Evolutionary conservation across 177 flowering plant genomes (phyloP), one percentile per base, ranked within the genome.

Genomic region (Vitis hybrid): DNA sequence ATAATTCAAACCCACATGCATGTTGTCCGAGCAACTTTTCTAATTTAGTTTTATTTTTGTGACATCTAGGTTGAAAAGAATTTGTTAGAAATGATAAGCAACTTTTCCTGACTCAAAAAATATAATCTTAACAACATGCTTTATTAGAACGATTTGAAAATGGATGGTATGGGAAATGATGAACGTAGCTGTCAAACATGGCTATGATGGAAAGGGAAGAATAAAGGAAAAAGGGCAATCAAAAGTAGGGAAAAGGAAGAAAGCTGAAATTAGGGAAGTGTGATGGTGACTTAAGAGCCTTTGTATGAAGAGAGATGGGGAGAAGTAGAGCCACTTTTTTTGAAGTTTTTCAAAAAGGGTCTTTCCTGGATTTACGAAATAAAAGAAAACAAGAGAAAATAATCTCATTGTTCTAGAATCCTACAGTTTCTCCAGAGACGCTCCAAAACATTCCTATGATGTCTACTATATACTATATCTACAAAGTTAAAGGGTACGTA

Each of bases 171-270:
- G 31, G 44, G 64, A 68, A 72, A 75, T 68, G 73, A 75, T 75
- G 78, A 68, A 61, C 47, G 14, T 54, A 58, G 75, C 68, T 67
- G 73, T 54, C 60, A 75, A 77, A n/a, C 66, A 71, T 74, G 77
- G 72, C 64, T 73, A 73, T 73, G 22, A 67, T 73, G 76, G 52
- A 51, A 78, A 71, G 59, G 68, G 64, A 54, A 62, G 62, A 56
- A 67, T 65, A 18, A 55, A 59, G 61, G 69, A 69, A 53, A 73
- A 62, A 73, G 64, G 28, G 15, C 1, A 15, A 15, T 5, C 18
- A 59, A 60, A 73, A 59, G 28, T 15, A 11, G 55, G 28, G 24
- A 15, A 71, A 14, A 61, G 71, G 73, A 65, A 3, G 31, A 28
- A 28, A 28, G 31, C 2, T 49, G 65, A 73, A 66, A 60, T 52